Conservation (phyloP, 306 rosid genomes). For the Boehmeria nivea region DNA sequence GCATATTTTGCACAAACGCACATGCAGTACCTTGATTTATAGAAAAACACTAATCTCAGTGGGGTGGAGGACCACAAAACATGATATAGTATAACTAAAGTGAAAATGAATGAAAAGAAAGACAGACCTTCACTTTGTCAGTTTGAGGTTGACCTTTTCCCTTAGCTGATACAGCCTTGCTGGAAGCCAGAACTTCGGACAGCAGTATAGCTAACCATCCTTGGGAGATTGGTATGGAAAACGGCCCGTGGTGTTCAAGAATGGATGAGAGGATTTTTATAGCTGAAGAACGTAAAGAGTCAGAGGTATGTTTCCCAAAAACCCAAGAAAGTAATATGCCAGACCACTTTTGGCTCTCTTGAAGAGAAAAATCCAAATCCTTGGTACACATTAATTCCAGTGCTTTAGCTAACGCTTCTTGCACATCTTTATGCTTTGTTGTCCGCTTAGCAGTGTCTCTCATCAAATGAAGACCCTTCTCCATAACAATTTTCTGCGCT, state of each 20-base stretch:
- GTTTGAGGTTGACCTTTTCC: conserved; percentile 50
- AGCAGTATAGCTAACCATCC: conserved; percentile 83
- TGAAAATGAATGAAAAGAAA: conserved; percentile 1
- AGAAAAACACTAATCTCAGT: too few species aligned
- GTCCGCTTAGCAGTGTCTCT: conserved; percentile 73
- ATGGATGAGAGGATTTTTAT: conserved; percentile 69
- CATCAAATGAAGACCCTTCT: conserved; percentile 76
- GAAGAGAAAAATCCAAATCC: conserved; percentile 67
- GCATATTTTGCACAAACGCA: too few species aligned
- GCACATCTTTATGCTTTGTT: conserved; percentile 60
- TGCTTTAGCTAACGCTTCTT: conserved; percentile 77
- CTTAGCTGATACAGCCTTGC: conserved; percentile 53
- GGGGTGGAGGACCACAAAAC: too few species aligned
- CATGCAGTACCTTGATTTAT: too few species aligned
- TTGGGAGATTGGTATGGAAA: conserved; percentile 71
- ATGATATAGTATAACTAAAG: neutral
- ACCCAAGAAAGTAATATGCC: conserved; percentile 84
- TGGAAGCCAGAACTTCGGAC: conserved; percentile 48
- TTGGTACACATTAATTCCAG: conserved; percentile 63
- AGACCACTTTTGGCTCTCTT: conserved; percentile 90
- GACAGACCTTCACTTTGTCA: conserved; percentile 73
- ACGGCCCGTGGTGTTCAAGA: conserved; percentile 71
- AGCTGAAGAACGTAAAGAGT: conserved; percentile 55
- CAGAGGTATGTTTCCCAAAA: conserved; percentile 66
- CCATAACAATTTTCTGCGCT: conserved; percentile 68